Conservation (phyloP, 441 rosid genomes). For the Kokia cookei region DNA sequence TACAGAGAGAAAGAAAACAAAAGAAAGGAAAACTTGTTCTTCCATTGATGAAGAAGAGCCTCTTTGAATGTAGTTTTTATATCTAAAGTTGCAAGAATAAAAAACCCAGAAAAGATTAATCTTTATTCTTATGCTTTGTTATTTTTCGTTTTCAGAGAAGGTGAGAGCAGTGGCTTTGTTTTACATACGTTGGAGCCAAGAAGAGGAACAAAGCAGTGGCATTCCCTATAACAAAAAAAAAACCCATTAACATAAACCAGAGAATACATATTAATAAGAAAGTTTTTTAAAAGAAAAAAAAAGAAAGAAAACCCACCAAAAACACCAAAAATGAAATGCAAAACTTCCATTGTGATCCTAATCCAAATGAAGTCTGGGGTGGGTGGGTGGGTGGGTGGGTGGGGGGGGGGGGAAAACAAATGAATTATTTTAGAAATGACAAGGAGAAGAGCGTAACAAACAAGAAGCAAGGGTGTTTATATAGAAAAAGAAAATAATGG, state of each 20-base stretch:
- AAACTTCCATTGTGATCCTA: constrained; percentile 31
- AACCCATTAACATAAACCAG: background rate
- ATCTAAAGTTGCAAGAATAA: background rate
- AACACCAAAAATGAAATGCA: constrained; percentile 75
- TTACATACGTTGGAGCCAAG: constrained; percentile 69
- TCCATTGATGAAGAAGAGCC: background rate
- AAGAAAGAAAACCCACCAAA: constrained; percentile 46
- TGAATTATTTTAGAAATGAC: background rate
- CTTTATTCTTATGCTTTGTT: background rate
- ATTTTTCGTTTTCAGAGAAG: background rate
- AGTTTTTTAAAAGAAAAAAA: background rate
- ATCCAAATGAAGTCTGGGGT: background rate
- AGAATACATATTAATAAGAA: background rate
- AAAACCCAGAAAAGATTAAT: background rate
- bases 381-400: background rate
- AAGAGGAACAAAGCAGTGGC: constrained; percentile 89
- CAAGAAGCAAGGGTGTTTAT: constrained; percentile 14
- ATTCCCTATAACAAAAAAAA: constrained; percentile 52
- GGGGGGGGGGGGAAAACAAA: background rate
- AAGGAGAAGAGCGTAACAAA: background rate
- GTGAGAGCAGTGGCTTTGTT: background rate
- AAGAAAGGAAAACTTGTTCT: background rate
- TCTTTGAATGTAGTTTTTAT: background rate
- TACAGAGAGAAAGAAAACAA: background rate
- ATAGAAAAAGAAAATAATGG: constrained; percentile 10